Evolutionary conservation across 2,329 filamentous ascomycete genomes (phyloP).

Genomic region (Fusarium piperis): DNA sequence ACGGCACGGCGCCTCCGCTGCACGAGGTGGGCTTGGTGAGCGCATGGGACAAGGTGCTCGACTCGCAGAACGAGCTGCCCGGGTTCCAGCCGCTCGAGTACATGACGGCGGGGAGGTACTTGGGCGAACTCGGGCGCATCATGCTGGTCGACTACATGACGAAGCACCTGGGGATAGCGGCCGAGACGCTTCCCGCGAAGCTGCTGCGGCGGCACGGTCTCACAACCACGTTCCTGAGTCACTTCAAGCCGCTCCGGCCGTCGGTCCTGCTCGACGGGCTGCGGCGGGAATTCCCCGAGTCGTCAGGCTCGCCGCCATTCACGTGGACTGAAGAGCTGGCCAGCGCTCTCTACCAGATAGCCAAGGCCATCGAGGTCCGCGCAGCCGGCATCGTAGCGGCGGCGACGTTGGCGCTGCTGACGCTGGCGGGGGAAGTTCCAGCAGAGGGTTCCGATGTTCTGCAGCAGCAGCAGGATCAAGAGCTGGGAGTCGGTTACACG

Average conservation of each 20-base stretch:
- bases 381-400: constrained; percentile 80
- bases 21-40: constrained; percentile 71
- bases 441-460: constrained; percentile 35
- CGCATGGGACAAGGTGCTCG: constrained; percentile 75
- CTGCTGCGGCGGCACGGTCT: constrained; percentile 69
- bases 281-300: constrained; percentile 62
- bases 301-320: constrained; percentile 58
- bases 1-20: constrained; percentile 75
- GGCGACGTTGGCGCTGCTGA: constrained; percentile 74
- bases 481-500: constrained; percentile 81
- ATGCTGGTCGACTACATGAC: constrained; percentile 74
- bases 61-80: constrained; percentile 72
- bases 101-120: constrained; percentile 82
- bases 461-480: constrained; percentile 47
- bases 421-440: constrained; percentile 73
- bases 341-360: constrained; percentile 70
- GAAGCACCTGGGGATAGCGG: constrained; percentile 50
- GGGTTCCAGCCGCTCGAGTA: constrained; percentile 87
- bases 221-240: constrained; percentile 78
- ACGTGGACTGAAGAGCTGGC: constrained; percentile 71
- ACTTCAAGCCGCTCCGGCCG: constrained; percentile 66
- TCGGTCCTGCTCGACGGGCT: constrained; percentile 58
- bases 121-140: constrained; percentile 79
- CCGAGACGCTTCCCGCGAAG: constrained; percentile 61
- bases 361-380: constrained; percentile 74